These are phyloP conservation scores for Sarocladium kiliense DNA, from an alignment of 2,329 filamentous ascomycete species.

Conservation along the genomic window DNA sequence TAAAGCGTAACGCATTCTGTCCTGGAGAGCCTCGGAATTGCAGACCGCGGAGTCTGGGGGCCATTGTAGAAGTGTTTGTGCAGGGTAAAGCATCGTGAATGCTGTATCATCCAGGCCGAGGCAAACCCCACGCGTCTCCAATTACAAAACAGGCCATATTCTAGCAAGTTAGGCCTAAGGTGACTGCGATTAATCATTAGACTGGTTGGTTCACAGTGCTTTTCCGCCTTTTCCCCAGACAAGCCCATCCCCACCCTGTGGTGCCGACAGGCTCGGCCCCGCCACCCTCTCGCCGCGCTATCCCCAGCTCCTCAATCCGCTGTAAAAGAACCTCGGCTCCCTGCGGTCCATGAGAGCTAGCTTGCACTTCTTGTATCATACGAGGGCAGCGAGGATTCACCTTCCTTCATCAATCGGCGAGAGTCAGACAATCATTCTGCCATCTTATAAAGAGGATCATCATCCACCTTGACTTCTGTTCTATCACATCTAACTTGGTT, in stretches of 20 bases:
- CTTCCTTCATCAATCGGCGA: background rate
- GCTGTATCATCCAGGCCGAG: background rate
- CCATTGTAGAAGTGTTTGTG: background rate
- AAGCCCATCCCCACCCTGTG: background rate
- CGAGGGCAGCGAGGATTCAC: background rate
- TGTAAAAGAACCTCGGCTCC: background rate
- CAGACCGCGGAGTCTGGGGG: background rate
- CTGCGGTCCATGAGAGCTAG: background rate
- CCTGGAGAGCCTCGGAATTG: no score
- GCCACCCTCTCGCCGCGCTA: background rate
- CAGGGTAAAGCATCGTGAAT: no score
- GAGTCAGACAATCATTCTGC: background rate
- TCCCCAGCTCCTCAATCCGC: constrained; percentile 1
- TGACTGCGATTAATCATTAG: background rate
- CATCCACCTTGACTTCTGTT: background rate
- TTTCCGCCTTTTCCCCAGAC: background rate
- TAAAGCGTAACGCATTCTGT: no score
- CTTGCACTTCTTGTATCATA: background rate
- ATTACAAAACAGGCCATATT: no score
- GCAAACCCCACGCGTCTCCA: background rate
- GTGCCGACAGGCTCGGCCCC: background rate
- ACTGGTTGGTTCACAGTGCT: background rate
- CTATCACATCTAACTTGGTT: background rate
- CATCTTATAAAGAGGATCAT: background rate
- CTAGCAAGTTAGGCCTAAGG: no score